A percentile compares a stretch with the other conserved stretches of the same genome.
phyloP scores from a whole-genome alignment of 78 protist genomes.

The Emiliania huxleyi region DNA sequence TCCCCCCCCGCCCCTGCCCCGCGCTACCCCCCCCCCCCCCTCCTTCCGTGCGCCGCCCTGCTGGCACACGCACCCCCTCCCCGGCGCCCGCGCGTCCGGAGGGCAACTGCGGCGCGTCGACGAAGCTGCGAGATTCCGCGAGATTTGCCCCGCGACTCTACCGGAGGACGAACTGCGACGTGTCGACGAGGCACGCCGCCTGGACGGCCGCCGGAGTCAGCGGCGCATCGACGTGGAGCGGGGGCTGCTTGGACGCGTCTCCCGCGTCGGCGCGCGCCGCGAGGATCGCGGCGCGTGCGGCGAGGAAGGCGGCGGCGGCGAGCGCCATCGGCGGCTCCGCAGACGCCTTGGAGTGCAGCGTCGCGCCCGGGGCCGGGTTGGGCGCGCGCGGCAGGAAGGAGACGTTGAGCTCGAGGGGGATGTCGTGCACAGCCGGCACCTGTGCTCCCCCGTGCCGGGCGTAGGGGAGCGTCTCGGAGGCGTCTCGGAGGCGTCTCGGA shows the following conservation, averaged over 20 bases:
- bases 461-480: too few species aligned
- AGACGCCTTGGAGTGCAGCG: constrained; percentile 33
- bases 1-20: too few species aligned
- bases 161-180: not conserved
- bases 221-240: not conserved
- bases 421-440: not conserved
- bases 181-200: not conserved
- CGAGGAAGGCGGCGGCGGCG: constrained; percentile 24
- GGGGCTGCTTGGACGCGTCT: not conserved
- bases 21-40: too few species aligned
- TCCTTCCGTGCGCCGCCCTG: too few species aligned
- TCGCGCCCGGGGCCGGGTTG: not conserved
- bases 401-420: constrained; percentile 34
- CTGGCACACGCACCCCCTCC: too few species aligned
- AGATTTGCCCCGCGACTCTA: too few species aligned
- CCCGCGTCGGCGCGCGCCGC: constrained; percentile 48
- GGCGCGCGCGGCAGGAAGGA: not conserved
- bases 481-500: too few species aligned
- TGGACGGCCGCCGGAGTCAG: not conserved
- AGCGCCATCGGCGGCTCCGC: constrained; percentile 66
- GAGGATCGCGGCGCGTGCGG: constrained; percentile 28
- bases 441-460: too few species aligned
- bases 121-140: too few species aligned
- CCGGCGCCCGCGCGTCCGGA: too few species aligned
- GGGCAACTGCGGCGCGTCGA: too few species aligned